Evolutionary conservation across 768 basidiomycete genomes (phyloP).

Genomic region (Psilocybe cyanescens): DNA sequence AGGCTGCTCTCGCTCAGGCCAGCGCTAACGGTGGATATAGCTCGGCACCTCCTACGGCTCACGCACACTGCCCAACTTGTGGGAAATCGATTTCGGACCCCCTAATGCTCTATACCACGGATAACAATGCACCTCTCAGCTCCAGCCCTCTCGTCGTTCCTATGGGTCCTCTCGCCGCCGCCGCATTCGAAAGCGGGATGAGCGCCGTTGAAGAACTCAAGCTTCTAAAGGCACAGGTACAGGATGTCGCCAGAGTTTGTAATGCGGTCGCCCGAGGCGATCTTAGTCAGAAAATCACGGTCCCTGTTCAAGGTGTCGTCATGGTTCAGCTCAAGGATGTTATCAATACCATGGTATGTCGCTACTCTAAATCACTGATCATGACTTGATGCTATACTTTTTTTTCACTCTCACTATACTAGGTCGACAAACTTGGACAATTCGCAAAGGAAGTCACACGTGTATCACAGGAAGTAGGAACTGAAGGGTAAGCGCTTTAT

Average conservation of each 20-base stretch:
- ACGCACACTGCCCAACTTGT: constrained; percentile 57
- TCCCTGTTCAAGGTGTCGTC: constrained; percentile 76
- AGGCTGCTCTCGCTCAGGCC: constrained; percentile 20
- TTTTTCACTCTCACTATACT: background rate
- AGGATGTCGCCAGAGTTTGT: constrained; percentile 80
- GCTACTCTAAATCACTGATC: constrained; percentile 1
- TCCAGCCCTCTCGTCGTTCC: constrained; percentile 54
- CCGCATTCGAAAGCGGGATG: constrained; percentile 67
- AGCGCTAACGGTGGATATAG: constrained; percentile 25
- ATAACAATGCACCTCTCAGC: constrained; percentile 50
- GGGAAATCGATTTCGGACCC: constrained; percentile 53
- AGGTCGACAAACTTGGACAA: constrained; percentile 67
- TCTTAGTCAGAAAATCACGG: constrained; percentile 78
- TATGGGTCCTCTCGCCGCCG: constrained; percentile 62
- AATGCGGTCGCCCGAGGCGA: constrained; percentile 81
- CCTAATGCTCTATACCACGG: constrained; percentile 35
- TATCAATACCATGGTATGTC: constrained; percentile 62
- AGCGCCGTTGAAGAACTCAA: constrained; percentile 79
- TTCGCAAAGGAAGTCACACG: constrained; percentile 93
- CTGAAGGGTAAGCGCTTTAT: constrained; percentile 56
- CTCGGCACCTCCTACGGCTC: constrained; percentile 51
- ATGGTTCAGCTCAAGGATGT: constrained; percentile 84
- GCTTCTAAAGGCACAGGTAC: constrained; percentile 83
- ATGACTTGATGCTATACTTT: background rate
- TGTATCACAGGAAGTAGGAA: constrained; percentile 83